Percentiles rank a stretch among this genome's conserved stretches.
These are phyloP conservation scores for Nasturtium officinale DNA, from an alignment of 345 rosid genomes.

Conservation along the genomic window DNA sequence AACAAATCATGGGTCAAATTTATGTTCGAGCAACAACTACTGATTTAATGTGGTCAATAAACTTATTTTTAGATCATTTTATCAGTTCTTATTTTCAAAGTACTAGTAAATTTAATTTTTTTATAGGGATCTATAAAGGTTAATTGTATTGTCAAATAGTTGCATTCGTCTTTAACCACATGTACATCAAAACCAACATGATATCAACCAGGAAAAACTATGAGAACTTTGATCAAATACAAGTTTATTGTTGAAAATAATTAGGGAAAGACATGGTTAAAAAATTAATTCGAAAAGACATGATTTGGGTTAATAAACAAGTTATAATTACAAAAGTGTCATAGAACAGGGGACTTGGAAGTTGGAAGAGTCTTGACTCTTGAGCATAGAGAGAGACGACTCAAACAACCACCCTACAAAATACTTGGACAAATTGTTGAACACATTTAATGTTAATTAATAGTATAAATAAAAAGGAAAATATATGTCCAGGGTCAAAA, in stretches of 20 bases:
- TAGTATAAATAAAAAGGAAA: background rate
- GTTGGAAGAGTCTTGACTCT: slow-evolving; percentile 13
- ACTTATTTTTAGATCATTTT: background rate
- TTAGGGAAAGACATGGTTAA: background rate
- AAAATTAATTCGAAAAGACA: background rate
- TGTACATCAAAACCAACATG: background rate
- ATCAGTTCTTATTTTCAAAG: background rate
- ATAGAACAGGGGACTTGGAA: background rate
- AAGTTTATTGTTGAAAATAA: background rate
- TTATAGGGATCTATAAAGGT: too few relatives aligned
- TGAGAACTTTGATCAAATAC: background rate
- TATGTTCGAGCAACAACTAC: background rate
- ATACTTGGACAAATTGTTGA: slow-evolving; percentile 13
- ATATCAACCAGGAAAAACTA: background rate
- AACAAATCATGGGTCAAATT: background rate
- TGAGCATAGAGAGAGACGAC: background rate
- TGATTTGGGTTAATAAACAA: too few relatives aligned
- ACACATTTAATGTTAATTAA: slow-evolving; percentile 32
- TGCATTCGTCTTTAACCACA: background rate
- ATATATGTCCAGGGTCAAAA: slow-evolving; percentile 17
- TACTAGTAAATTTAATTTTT: too few relatives aligned
- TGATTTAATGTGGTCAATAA: background rate
- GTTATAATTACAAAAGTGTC: background rate
- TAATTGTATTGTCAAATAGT: background rate
- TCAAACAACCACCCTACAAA: background rate